Base-by-base conservation (phyloP, 306 rosid genomes). In the Phaseolus lunatus region DNA sequence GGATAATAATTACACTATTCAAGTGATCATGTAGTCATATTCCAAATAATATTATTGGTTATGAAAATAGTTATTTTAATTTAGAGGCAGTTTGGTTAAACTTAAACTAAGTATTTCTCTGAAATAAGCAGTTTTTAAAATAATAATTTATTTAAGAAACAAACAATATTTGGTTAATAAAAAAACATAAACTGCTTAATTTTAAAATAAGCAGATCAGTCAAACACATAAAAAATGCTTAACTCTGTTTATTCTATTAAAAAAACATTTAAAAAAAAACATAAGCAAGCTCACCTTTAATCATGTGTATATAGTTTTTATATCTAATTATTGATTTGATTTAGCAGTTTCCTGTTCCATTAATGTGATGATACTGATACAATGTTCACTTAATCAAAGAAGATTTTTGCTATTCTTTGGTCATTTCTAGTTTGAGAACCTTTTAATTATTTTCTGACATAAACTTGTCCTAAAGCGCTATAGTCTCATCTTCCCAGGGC, bases 391-490 rank as follows among this genome's bases (percentile, higher is more conserved):
- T 31, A 1, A 41, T 57, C 52, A 31, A 24, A 26, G 11, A 19
- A 67, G 35, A 18, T 3, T 37, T 27, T n/a, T 43, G 84, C 68
- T 15, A 53, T 52, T 47, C 8, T 24, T 58, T 50, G 52, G 63
- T 50, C 53, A 67, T 71, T 77, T 77, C 49, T 49, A 7, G 37
- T 56, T 35, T 50, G 72, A 35, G 24, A 39, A 78, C 66, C 58
- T 56, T 48, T 52, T 15, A 64, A 67, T 65, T 29, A 33, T 31
- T 72, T 44, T 77, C 57, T 45, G 15, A 71, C 66, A 13, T 52
- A 63, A 15, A 50, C 19, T 43, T 72, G 59, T 54, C 62, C 70
- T 69, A 22, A 31, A 49, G 45, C 54, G 5, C 45, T 14, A 14
- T 66, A 76, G 48, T 62, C 33, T 61, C 74, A 43, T 45, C 62